Conservation (phyloP, 306 rosid species). For the Dalbergia oliveri region DNA sequence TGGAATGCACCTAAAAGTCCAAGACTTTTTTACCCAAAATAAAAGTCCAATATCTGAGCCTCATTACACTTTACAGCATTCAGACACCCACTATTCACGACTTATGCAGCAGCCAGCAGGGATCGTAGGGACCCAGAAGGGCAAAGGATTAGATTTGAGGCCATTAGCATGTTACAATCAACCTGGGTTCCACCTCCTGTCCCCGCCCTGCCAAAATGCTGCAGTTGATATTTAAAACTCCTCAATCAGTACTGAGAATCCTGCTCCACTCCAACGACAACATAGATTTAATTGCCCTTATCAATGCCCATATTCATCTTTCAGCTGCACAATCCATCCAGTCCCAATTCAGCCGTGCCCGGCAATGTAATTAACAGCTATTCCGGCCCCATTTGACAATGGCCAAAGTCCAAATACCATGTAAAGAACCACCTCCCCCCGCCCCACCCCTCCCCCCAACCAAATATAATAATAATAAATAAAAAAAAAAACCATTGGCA, state of each 20-base stretch:
- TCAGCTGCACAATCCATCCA: constrained; percentile 25
- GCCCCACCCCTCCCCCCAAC: too few species aligned
- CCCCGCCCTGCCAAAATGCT: constrained; percentile 30
- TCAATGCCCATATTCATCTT: constrained; percentile 14
- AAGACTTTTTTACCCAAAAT: background rate
- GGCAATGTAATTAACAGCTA: constrained; percentile 33
- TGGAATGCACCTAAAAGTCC: constrained; percentile 10
- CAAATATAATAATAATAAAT: too few species aligned
- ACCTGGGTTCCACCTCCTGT: constrained; percentile 48
- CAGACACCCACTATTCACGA: background rate
- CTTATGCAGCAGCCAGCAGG: background rate
- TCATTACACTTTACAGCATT: background rate
- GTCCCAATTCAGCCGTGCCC: constrained; percentile 22
- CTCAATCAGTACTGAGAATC: constrained; percentile 15
- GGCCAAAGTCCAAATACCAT: background rate
- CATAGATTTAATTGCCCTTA: constrained; percentile 15
- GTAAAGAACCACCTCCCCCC: too few species aligned
- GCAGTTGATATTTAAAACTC: constrained; percentile 27
- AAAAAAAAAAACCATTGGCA: background rate
- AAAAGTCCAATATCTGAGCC: constrained; percentile 18
- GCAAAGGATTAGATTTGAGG: background rate
- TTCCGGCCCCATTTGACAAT: constrained; percentile 23
- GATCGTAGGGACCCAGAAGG: constrained; percentile 37
- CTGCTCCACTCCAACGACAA: constrained; percentile 16
- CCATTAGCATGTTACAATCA: constrained; percentile 8